phyloP scores from a whole-genome alignment of 75 land plant genomes.

The Picea sitchensis region DNA sequence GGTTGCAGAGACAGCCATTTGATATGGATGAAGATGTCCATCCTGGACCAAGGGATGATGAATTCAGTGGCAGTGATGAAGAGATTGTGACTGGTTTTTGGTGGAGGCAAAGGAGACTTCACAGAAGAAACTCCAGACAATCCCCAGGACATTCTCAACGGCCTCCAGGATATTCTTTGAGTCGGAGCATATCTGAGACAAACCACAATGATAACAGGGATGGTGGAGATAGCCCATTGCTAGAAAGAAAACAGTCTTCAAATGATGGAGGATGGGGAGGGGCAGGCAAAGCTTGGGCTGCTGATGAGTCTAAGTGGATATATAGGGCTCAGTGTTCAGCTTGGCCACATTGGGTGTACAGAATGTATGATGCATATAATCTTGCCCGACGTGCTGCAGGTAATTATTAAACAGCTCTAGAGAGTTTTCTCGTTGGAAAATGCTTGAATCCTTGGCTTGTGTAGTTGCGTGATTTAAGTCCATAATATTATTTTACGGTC shows the following conservation, averaged over 20 bases:
- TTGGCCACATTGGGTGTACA: constrained; percentile 94
- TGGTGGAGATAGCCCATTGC: constrained; percentile 9
- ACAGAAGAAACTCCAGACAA: constrained; percentile 8
- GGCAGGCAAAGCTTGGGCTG: constrained; percentile 42
- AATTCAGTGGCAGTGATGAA: constrained; percentile 51
- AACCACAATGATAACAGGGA: constrained; percentile 9
- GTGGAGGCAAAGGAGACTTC: constrained; percentile 1
- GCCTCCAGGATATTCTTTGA: constrained; percentile 1
- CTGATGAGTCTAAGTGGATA: constrained; percentile 31
- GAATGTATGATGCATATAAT: constrained; percentile 84
- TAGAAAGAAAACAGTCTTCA: constrained; percentile 11
- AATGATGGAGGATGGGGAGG: constrained; percentile 35
- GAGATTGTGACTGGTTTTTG: constrained; percentile 15
- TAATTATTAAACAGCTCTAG: constrained; percentile 14
- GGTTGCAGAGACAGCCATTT: constrained; percentile 25
- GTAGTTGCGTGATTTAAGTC: not conserved
- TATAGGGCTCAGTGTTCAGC: constrained; percentile 51
- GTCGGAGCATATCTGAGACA: constrained; percentile 9
- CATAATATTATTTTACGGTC: not conserved
- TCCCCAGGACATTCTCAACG: constrained; percentile 3
- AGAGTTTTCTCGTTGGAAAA: not conserved
- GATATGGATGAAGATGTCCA: constrained; percentile 13
- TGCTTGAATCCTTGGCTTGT: not conserved
- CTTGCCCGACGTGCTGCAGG: constrained; percentile 92
- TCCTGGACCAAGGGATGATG: constrained; percentile 27